A percentile compares a stretch with the other conserved stretches of the same genome.
Evolutionary conservation across 805 yeast genomes (phyloP).

Genomic region (Spathaspora hagerdaliae): DNA sequence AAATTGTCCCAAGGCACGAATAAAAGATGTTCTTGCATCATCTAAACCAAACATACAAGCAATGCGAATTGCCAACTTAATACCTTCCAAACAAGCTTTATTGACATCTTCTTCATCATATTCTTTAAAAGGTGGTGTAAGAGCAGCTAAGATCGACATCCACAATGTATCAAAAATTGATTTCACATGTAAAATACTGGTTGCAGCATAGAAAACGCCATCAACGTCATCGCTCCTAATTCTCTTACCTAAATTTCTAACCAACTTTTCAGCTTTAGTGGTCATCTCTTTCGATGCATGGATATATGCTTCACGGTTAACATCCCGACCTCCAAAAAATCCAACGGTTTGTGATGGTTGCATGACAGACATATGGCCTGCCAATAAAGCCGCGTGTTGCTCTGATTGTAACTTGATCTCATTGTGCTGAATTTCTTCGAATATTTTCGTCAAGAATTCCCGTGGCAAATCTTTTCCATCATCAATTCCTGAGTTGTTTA

Average conservation of each 20-base stretch:
- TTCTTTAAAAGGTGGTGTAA: conserved; percentile 91
- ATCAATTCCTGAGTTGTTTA: conserved; percentile 87
- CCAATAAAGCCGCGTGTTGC: conserved; percentile 84
- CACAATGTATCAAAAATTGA: conserved; percentile 92
- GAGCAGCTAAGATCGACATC: conserved; percentile 95
- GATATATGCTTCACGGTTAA: conserved; percentile 75
- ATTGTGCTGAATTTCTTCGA: conserved; percentile 70
- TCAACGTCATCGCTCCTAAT: conserved; percentile 35
- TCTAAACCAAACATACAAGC: conserved; percentile 80
- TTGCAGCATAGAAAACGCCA: conserved; percentile 69
- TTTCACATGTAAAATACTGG: conserved; percentile 83
- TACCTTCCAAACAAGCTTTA: conserved; percentile 74
- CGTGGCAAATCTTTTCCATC: conserved; percentile 81
- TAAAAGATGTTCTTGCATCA: conserved; percentile 82
- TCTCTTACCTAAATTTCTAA: conserved; percentile 57
- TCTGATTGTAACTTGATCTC: conserved; percentile 92
- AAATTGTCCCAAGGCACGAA: conserved; percentile 86
- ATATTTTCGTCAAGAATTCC: conserved; percentile 66
- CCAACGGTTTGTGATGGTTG: conserved; percentile 42
- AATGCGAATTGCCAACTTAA: conserved; percentile 75
- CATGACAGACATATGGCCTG: conserved; percentile 48
- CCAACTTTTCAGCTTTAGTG: conserved; percentile 79
- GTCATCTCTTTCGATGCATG: conserved; percentile 93
- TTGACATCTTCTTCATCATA: conserved; percentile 73
- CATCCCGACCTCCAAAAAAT: conserved; percentile 67